Evolutionary conservation across 805 yeast species (phyloP), one percentile per base, ranked within the genome.

Genomic region (Saccharomycopsis javanensis): DNA sequence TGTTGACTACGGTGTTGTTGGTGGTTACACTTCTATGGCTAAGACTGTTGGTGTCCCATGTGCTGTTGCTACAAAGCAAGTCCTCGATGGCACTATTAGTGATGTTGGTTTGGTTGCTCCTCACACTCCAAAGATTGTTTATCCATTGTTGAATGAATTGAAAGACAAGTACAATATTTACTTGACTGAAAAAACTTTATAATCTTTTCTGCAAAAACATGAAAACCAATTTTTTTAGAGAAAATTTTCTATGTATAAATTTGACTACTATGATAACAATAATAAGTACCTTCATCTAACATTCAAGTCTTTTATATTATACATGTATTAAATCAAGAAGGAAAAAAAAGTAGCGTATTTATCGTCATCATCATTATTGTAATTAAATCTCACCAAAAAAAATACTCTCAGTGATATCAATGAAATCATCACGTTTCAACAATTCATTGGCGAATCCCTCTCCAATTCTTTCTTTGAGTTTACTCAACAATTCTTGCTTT

Each of bases 11-110:
- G 99, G 99, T 76, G 83, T 80, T 64, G 86, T 86, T 66, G 89
- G 91, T 60, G 92, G 94, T 56, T 94, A 92, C 83, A 86, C 96
- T 45, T 91, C 98, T 35, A 94, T 94, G 99, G 99, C 99, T 64
- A 91, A 92, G 71, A 81, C 88, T 63, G 99, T 94, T 57, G 99
- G 99, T 77, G 92, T 90, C 62, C 99, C 99, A 64, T 92, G 96
- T 75, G 97, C 97, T 56, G 96, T 94, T 71, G 99, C 98, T 31
- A 79, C 86, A 59, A 82, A 82, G 75, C 85, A 87, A 73, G 86
- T 94, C 62, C 79, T 94, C 66, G 82, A 86, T 64, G 97, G 97
- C 64, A 81, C 84, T 58, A 78, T 82, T 66, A 78, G 79, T 65
- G 80, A 77, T 61, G 88, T 89, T 57, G 99, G 99, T 65, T 79